These are phyloP conservation scores for Saccharomycopsis javanensis DNA, from an alignment of 805 yeast species.

Conservation along the genomic window DNA sequence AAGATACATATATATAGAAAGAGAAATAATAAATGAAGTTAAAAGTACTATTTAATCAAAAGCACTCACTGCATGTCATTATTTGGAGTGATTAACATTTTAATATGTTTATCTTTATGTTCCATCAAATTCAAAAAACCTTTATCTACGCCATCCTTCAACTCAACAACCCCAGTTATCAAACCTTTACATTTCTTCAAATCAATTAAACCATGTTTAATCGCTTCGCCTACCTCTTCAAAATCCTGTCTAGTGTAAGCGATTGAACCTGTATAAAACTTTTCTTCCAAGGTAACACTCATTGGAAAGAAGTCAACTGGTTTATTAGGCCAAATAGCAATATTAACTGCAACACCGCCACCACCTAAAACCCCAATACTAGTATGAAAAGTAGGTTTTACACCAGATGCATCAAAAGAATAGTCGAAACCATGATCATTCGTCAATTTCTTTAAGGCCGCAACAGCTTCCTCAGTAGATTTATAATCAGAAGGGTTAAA, in stretches of 20 bases:
- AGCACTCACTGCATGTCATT: neutral
- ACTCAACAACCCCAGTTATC: slow-evolving; percentile 43
- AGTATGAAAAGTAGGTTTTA: slow-evolving; percentile 42
- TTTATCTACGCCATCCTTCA: slow-evolving; percentile 42
- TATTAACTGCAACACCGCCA: slow-evolving; percentile 50
- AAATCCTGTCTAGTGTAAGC: slow-evolving; percentile 51
- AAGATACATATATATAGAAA: too few species aligned
- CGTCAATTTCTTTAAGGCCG: slow-evolving; percentile 30
- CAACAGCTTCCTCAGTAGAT: slow-evolving; percentile 30
- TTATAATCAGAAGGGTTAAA: slow-evolving; percentile 36
- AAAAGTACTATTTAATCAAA: neutral
- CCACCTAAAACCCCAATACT: slow-evolving; percentile 41
- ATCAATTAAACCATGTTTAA: slow-evolving; percentile 37
- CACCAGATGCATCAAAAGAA: slow-evolving; percentile 47
- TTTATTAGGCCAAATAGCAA: slow-evolving; percentile 55
- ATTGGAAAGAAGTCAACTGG: slow-evolving; percentile 43
- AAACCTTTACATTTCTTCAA: slow-evolving; percentile 35
- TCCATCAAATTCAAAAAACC: slow-evolving; percentile 43
- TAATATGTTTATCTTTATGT: slow-evolving; percentile 47
- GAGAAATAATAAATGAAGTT: neutral
- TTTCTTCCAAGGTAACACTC: slow-evolving; percentile 47
- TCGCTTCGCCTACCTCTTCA: slow-evolving; percentile 43
- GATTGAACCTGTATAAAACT: slow-evolving; percentile 48
- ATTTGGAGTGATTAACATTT: slow-evolving; percentile 41
- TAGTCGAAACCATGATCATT: slow-evolving; percentile 38